Conservation (phyloP, 306 rosid species). For the Alnus glutinosa region DNA sequence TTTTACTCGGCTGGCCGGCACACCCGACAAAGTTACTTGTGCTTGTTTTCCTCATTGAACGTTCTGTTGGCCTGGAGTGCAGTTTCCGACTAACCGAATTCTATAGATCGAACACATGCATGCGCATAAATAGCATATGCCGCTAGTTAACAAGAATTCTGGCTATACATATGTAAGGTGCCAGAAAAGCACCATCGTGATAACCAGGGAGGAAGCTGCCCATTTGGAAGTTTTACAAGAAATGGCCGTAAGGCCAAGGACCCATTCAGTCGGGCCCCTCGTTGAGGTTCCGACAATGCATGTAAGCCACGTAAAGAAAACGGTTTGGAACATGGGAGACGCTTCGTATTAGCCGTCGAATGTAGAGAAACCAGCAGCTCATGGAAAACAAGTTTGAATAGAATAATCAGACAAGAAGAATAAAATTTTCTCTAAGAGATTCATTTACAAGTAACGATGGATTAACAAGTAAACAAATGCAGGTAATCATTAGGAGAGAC, state of each 20-base stretch:
- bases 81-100: too few species aligned
- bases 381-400: not conserved
- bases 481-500: slow-evolving; percentile 1
- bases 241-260: not conserved
- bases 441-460: slow-evolving; percentile 12
- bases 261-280: not conserved
- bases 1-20: too few species aligned
- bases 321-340: slow-evolving; percentile 10
- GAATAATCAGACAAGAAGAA: too few species aligned
- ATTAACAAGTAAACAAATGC: slow-evolving; percentile 5
- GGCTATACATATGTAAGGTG: not conserved
- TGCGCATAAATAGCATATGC: not conserved
- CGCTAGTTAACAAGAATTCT: not conserved
- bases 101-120: too few species aligned
- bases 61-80: too few species aligned
- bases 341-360: slow-evolving; percentile 11
- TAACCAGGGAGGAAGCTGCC: not conserved
- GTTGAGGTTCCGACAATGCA: not conserved
- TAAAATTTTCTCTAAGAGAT: not conserved
- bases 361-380: not conserved
- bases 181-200: not conserved
- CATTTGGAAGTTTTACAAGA: not conserved
- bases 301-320: slow-evolving; percentile 32
- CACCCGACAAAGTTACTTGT: too few species aligned
- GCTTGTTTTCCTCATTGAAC: too few species aligned